Evolutionary conservation across 495 filamentous ascomycete genomes (phyloP), one percentile per base, ranked within the genome.

Genomic region (Amphirosellinia nigrospora): DNA sequence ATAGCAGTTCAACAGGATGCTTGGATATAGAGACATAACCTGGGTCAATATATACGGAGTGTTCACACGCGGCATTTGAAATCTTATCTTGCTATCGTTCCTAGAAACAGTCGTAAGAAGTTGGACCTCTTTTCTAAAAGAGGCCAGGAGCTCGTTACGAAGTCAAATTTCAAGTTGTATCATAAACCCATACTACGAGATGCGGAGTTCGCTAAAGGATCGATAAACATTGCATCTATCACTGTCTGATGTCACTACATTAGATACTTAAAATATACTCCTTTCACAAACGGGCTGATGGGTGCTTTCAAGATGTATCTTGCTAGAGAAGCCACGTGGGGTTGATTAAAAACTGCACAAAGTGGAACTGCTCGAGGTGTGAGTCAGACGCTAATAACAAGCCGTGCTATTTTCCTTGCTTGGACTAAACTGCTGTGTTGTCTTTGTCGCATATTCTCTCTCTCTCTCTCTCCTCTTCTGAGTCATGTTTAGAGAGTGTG

Each of bases 1-100:
- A 45, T 32, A 63, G 60, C 60, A 63, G 36, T 45, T 45, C 15
- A 32, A 63, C 60, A 46, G 60, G 39, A 41, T 61, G 23, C 60
- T 45, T 63, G 36, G 10, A 60, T 60, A 39, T 60, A 60, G 36
- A 60, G 32, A 60, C 58, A 60, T 34, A 10, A 15, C 21, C 32
- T 23, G 36, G 58, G 58, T 6, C 19, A 60, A 60, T 60, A 60
- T 39, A 41, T 21, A 23, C 28, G 55, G 21, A 58, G 50, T 58
- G 55, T 58, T 58, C 32, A 58, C 32, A 36, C 58, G 21, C 32
- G 11, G 10, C 36, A n/a, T 1, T 58, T 32, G 8, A 36, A 59
- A 6, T 59, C 9, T 10, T 16, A n/a, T 19, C 53, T 9, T 3
- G 4, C 7, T 2, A 9, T 56, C n/a, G 10, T 9, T 48, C 16